Conservation (phyloP, 2,329 filamentous ascomycete genomes). For the Metarhizium humberi region DNA sequence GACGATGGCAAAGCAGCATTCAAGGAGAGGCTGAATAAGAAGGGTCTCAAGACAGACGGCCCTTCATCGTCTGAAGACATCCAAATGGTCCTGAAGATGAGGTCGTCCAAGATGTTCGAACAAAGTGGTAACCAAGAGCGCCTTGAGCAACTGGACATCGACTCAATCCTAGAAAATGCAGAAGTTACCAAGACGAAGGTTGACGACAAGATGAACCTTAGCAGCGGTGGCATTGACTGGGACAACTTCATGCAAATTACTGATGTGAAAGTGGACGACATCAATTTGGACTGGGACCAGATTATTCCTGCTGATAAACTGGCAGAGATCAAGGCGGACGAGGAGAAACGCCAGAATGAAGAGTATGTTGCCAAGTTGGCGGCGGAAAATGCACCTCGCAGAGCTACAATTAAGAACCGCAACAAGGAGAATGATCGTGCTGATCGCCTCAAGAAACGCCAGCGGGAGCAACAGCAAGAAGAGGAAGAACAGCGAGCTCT, state of each 20-base stretch:
- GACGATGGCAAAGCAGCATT: constrained; percentile 84
- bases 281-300: constrained; percentile 84
- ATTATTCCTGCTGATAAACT: constrained; percentile 94
- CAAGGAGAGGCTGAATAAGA: constrained; percentile 67
- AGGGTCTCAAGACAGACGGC: constrained; percentile 64
- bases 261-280: constrained; percentile 85
- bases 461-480: constrained; percentile 56
- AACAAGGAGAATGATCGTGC: constrained; percentile 52
- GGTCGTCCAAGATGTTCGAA: constrained; percentile 99
- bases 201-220: constrained; percentile 81
- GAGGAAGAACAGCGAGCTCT: constrained; percentile 66
- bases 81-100: constrained; percentile 89
- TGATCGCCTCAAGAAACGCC: constrained; percentile 57
- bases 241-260: constrained; percentile 98
- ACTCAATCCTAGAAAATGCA: constrained; percentile 91
- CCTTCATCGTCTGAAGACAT: constrained; percentile 91
- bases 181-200: constrained; percentile 96
- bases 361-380: constrained; percentile 74
- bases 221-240: constrained; percentile 73
- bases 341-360: constrained; percentile 75
- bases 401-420: constrained; percentile 51
- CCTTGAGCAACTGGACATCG: constrained; percentile 93
- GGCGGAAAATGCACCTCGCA: constrained; percentile 77
- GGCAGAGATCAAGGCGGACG: constrained; percentile 79
- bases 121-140: constrained; percentile 95